Evolutionary conservation across 1,284 basidiomycete genomes (phyloP), one percentile per base, ranked within the genome.

Genomic region (Papiliotrema fonsecae): DNA sequence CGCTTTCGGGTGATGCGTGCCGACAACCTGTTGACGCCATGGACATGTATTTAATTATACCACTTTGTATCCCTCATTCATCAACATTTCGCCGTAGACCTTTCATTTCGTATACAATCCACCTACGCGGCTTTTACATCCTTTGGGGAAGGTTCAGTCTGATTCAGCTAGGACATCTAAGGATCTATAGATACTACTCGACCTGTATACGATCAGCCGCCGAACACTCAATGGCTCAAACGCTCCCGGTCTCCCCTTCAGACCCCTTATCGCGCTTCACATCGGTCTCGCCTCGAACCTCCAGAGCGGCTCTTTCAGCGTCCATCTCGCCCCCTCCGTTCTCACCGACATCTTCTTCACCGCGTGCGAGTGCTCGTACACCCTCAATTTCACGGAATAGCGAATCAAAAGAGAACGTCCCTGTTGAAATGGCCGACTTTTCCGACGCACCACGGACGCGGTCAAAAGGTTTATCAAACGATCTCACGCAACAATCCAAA

Each of bases 331-430:
- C 36, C 16, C 26, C 45, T 11, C 34, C 45, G 2, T 31, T 28
- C 13, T 42, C 39, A 14, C 21, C 50, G 14, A 34, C 49, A 4
- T 18, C 44, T 1, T 26, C 43, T 1, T 36, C 42, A 6, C 31
- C 37, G 1, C 28, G 26, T 21, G 26, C 16, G 37, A 6, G 30
- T 4, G 11, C 16, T 4, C 18, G 32, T 18, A 35, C 18, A 34
- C 38, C 25, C 14, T 21, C 19, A 3, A n/a, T 19, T 21, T 42
- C 47, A 19, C 31, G 37, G 3, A 19, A 38, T n/a, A 42, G 28
- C 22, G 38, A 51, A 19, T 47, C 49, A 1, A 51, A 51, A 34
- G 49, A 51, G 39, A 51, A 51, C 44, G 31, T 51, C 16, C 49
- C 49, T 22, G 7, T 50, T 6, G 28, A 38, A 16, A 46, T 40